Conservation (phyloP, 2,329 filamentous ascomycete species). For the Graphium sp. region DNA sequence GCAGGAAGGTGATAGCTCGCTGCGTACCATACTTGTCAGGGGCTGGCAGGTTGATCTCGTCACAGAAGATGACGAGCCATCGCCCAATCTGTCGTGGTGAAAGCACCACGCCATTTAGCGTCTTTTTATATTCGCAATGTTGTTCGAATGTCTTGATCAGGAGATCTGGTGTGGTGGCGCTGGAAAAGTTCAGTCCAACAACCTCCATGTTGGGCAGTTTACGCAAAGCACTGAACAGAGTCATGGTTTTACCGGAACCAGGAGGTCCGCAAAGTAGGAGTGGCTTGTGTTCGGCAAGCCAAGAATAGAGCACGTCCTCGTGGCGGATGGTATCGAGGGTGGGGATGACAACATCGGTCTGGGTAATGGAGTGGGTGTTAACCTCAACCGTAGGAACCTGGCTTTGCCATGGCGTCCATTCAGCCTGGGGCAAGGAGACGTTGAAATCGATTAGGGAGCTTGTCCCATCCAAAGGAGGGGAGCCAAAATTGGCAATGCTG, state of each 20-base stretch:
- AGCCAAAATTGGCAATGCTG: conserved; percentile 69
- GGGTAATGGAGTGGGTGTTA: conserved; percentile 94
- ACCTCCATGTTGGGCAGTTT: conserved; percentile 99
- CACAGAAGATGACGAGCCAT: conserved; percentile 97
- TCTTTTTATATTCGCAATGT: conserved; percentile 99
- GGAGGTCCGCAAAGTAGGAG: conserved; percentile 91
- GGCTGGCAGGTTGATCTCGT: conserved; percentile 97
- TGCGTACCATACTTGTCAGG: conserved; percentile 97
- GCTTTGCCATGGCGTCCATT: conserved; percentile 88
- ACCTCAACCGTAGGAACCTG: conserved; percentile 91
- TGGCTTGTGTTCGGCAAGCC: conserved; percentile 97
- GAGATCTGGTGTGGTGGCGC: conserved; percentile 91
- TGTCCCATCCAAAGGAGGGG: conserved; percentile 60
- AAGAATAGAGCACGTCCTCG: conserved; percentile 98
- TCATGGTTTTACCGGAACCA: conserved; percentile 99
- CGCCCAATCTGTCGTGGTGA: conserved; percentile 92
- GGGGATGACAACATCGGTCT: conserved; percentile 96
- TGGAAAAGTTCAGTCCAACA: conserved; percentile 97
- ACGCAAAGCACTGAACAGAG: conserved; percentile 87
- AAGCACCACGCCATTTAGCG: conserved; percentile 84
- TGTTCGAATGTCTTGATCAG: conserved; percentile 99
- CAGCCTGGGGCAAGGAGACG: conserved; percentile 67
- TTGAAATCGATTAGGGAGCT: conserved; percentile 93
- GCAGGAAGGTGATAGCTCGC: conserved; percentile 88
- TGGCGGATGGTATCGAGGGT: conserved; percentile 95